Percentiles rank a stretch among this genome's conserved stretches.
Conservation (phyloP, 352 stramenopile genomes). For the Pythium volutum region DNA sequence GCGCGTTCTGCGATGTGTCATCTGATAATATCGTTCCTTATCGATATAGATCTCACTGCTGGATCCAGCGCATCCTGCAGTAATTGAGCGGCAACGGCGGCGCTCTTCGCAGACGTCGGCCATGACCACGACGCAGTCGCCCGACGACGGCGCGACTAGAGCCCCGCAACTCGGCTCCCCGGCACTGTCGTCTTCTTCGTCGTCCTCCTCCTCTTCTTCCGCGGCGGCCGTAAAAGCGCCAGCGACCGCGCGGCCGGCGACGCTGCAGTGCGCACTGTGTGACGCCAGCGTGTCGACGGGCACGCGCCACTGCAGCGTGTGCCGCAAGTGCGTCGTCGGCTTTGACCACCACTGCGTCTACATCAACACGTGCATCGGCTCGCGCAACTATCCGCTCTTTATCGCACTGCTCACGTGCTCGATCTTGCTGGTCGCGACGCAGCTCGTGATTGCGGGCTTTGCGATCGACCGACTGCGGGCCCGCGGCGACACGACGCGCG, state of each 20-base stretch:
- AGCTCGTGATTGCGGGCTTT: constrained; percentile 47
- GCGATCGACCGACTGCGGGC: constrained; percentile 30
- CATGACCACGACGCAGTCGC: constrained; percentile 16
- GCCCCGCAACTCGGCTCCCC: background rate
- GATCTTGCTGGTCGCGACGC: constrained; percentile 50
- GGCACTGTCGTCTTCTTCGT: constrained; percentile 1
- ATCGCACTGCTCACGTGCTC: constrained; percentile 52
- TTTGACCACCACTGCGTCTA: constrained; percentile 96
- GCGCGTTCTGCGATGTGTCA: background rate
- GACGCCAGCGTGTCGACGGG: constrained; percentile 33
- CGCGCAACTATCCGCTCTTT: constrained; percentile 63
- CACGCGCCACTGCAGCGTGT: constrained; percentile 89
- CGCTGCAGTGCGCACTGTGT: constrained; percentile 36
- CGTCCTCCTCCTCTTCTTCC: constrained; percentile 6
- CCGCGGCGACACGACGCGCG: constrained; percentile 1
- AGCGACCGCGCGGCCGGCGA: constrained; percentile 8
- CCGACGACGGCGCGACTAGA: constrained; percentile 3
- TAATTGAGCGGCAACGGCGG: constrained; percentile 19
- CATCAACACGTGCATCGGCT: constrained; percentile 94
- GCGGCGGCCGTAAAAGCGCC: background rate
- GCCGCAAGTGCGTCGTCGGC: constrained; percentile 91
- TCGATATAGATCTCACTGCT: constrained; percentile 46
- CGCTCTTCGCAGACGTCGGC: background rate
- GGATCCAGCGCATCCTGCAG: constrained; percentile 37
- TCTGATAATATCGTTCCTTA: background rate